Evolutionary conservation across 768 basidiomycete species (phyloP).

Genomic region (Lentinula guzmanii): DNA sequence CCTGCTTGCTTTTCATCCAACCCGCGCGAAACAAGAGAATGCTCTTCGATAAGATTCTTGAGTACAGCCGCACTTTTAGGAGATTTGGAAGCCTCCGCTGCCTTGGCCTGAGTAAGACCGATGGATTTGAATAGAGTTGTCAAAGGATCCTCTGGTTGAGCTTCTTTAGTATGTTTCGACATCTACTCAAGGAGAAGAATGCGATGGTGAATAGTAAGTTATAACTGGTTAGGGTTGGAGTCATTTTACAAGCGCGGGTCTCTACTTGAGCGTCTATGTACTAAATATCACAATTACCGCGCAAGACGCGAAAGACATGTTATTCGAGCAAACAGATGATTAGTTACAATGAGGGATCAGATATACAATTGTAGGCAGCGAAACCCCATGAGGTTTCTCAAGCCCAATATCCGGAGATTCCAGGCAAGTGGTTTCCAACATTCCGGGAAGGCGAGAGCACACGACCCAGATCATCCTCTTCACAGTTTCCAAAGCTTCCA

Average conservation of each 20-base stretch:
- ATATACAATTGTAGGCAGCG: neutral
- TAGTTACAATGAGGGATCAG: neutral
- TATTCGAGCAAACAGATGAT: neutral
- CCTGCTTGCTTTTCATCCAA: conserved; percentile 77
- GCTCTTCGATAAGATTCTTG: conserved; percentile 58
- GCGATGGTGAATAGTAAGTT: neutral
- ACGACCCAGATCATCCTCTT: neutral
- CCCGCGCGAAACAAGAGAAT: conserved; percentile 34
- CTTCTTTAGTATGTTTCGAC: conserved; percentile 10
- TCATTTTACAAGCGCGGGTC: neutral
- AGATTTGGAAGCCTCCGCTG: conserved; percentile 76
- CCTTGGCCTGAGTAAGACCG: conserved; percentile 70
- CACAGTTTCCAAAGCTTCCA: neutral
- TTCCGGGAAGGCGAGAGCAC: neutral
- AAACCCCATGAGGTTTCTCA: neutral
- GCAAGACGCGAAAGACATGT: too few relatives aligned
- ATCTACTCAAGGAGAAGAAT: neutral
- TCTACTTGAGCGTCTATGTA: neutral
- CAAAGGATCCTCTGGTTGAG: conserved; percentile 24
- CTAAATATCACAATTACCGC: too few relatives aligned
- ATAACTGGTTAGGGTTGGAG: neutral
- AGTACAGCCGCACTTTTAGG: conserved; percentile 70
- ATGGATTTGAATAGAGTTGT: conserved; percentile 65
- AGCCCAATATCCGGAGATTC: neutral
- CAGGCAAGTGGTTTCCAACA: neutral